A percentile compares a stretch with the other conserved stretches of the same genome.
Conservation (phyloP, 2,329 filamentous ascomycete species). For the Verticillium zaregamsianum region DNA sequence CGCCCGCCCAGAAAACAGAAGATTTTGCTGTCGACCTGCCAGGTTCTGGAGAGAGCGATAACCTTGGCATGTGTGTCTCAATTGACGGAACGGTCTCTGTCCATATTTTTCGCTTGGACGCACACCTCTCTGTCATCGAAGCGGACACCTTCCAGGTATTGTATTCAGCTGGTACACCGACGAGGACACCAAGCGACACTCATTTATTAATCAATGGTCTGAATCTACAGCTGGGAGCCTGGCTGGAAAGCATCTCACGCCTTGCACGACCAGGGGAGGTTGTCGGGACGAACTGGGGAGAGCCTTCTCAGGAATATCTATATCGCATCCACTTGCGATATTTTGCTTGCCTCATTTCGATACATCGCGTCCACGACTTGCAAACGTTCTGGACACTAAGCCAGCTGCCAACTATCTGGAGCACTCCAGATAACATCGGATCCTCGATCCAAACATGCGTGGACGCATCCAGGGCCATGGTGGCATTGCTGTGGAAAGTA, state of each 20-base stretch:
- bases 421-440: too few species aligned
- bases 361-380: background rate
- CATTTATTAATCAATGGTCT: background rate
- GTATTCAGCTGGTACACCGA: background rate
- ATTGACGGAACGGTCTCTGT: background rate
- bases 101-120: background rate
- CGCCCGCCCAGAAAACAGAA: conserved; percentile 1
- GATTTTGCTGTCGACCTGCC: background rate
- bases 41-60: background rate
- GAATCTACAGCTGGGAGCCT: background rate
- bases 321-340: background rate
- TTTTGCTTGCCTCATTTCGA: background rate
- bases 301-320: background rate
- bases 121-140: background rate
- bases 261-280: background rate
- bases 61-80: background rate
- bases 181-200: background rate
- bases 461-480: background rate
- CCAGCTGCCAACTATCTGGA: background rate
- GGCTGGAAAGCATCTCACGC: background rate
- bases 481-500: background rate
- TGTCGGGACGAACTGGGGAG: background rate
- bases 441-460: background rate
- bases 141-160: background rate
- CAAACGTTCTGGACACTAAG: background rate